Evolutionary conservation across 108 stramenopile genomes (phyloP).

Genomic region (Mediolabrus comicus): DNA sequence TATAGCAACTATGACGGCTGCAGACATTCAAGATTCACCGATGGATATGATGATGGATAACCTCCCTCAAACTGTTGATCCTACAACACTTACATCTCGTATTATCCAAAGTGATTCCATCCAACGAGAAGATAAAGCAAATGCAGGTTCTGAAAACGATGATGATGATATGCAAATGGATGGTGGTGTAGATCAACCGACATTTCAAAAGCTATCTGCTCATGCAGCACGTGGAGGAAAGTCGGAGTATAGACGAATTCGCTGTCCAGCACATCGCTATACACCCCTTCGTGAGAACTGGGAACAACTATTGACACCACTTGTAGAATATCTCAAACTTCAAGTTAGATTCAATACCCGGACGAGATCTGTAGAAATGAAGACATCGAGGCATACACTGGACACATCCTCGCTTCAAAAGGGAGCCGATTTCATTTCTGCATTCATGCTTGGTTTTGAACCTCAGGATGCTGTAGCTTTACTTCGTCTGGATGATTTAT

Average conservation of each 20-base stretch:
- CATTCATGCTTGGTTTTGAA: conserved; percentile 99
- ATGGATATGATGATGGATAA: conserved; percentile 30
- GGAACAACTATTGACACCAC: conserved; percentile 89
- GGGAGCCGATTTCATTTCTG: conserved; percentile 95
- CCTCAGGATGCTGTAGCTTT: conserved; percentile 98
- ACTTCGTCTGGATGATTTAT: conserved; percentile 97
- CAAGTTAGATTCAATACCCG: conserved; percentile 98
- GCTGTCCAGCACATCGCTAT: conserved; percentile 95
- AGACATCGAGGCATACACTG: conserved; percentile 88
- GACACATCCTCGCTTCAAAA: conserved; percentile 93
- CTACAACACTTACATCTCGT: conserved; percentile 72
- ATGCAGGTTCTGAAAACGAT: conserved; percentile 27
- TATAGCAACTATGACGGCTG: conserved; percentile 11
- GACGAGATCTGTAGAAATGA: conserved; percentile 95
- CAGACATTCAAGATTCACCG: conserved; percentile 13
- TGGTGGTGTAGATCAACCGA: conserved; percentile 55
- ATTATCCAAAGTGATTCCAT: conserved; percentile 78
- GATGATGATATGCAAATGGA: conserved; percentile 22
- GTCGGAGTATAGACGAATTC: conserved; percentile 88
- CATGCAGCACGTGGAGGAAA: conserved; percentile 70
- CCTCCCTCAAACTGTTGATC: conserved; percentile 59
- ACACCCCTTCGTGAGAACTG: conserved; percentile 91
- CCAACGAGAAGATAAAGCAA: conserved; percentile 50
- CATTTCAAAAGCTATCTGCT: conserved; percentile 77
- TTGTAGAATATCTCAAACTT: conserved; percentile 97